A percentile compares a stretch with the other conserved stretches of the same genome.
These are phyloP conservation scores for Santalum album DNA, from an alignment of 164 flowering plant species.

Conservation along the genomic window DNA sequence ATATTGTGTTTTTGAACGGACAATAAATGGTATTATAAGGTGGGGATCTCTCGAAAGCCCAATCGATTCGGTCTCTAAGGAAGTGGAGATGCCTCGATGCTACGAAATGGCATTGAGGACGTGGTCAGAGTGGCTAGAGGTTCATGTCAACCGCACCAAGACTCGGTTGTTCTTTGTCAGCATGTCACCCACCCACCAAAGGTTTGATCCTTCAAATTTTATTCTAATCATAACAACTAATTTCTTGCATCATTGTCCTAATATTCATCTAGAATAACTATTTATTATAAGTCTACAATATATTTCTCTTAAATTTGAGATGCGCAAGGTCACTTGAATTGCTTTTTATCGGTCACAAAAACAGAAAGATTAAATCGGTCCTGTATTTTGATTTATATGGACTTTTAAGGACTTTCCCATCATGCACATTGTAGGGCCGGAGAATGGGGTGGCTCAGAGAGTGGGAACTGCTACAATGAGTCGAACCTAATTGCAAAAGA, in stretches of 20 bases:
- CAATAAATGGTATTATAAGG: conserved; percentile 14
- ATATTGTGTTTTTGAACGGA: too few species aligned
- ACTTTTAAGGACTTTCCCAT: too few species aligned
- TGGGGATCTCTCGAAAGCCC: conserved; percentile 54
- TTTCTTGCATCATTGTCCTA: too few species aligned
- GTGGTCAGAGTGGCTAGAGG: conserved; percentile 83
- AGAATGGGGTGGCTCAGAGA: conserved; percentile 67
- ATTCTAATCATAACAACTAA: too few species aligned
- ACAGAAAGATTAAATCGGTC: too few species aligned
- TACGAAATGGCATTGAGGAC: conserved; percentile 82
- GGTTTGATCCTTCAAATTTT: too few species aligned
- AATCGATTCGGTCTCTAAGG: conserved; percentile 54
- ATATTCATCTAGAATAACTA: too few species aligned
- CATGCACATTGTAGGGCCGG: conserved; percentile 53
- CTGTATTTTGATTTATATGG: too few species aligned
- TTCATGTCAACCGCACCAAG: conserved; percentile 42
- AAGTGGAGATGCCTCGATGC: conserved; percentile 61
- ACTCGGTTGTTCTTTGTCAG: conserved; percentile 75
- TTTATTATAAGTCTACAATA: too few species aligned
- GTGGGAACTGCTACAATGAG: conserved; percentile 78
- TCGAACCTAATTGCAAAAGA: conserved; percentile 46
- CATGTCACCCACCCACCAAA: conserved; percentile 90
- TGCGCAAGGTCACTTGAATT: too few species aligned
- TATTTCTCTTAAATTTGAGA: too few species aligned
- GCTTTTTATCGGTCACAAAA: too few species aligned